phyloP scores from a whole-genome alignment of 306 rosid species.

The Delonix regia region DNA sequence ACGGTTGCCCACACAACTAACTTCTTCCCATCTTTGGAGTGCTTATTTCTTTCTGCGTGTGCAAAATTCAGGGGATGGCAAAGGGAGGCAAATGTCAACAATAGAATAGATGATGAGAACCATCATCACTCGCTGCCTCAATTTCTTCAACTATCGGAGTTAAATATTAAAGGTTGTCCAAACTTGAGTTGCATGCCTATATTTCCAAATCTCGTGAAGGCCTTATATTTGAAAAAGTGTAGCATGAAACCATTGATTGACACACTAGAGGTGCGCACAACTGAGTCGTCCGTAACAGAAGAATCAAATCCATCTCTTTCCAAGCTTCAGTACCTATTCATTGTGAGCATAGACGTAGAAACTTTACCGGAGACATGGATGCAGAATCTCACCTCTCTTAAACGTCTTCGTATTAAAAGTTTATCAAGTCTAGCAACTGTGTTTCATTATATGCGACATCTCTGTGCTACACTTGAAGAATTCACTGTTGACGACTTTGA shows the following conservation, averaged over 20 bases:
- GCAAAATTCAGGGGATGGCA: conserved; percentile 18
- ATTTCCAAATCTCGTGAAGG: background rate
- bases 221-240: accelerated
- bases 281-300: background rate
- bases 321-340: background rate
- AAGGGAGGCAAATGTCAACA: background rate
- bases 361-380: background rate
- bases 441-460: background rate
- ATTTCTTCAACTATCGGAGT: background rate
- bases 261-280: background rate
- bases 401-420: accelerated
- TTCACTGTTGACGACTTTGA: background rate
- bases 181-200: background rate
- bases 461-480: background rate
- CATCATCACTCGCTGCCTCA: background rate
- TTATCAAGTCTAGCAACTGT: background rate
- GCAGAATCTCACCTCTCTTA: background rate
- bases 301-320: background rate
- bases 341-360: background rate
- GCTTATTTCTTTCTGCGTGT: background rate
- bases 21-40: background rate
- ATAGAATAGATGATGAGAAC: background rate
- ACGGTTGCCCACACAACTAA: background rate
- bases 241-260: background rate
- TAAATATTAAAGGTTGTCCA: background rate